These are phyloP conservation scores for Dioscorea alata DNA, from an alignment of 106 monocot genomes.

Conservation along the genomic window DNA sequence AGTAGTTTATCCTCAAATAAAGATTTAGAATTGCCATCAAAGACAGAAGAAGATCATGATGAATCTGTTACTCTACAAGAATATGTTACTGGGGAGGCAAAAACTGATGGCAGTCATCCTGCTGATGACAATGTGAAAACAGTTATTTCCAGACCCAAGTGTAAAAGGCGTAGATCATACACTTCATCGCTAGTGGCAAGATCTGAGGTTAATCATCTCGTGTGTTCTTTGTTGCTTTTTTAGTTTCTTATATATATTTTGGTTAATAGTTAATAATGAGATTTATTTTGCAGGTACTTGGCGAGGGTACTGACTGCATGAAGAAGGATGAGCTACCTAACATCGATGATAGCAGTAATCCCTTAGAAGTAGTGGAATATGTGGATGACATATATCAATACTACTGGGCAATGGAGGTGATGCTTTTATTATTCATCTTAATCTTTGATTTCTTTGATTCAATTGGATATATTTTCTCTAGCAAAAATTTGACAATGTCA, in stretches of 20 bases:
- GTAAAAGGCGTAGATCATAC: conserved; percentile 31
- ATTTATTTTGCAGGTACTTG: conserved; percentile 6
- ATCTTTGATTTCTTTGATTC: too few relatives aligned
- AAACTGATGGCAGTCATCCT: neutral
- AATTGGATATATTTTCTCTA: too few relatives aligned
- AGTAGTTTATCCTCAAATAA: conserved; percentile 6
- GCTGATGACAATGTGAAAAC: conserved; percentile 9
- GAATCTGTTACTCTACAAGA: conserved; percentile 11
- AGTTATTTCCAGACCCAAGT: conserved; percentile 15
- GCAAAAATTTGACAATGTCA: too few relatives aligned
- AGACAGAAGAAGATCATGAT: conserved; percentile 5
- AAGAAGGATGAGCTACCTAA: conserved; percentile 16
- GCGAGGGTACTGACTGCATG: conserved; percentile 9
- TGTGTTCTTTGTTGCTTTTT: neutral
- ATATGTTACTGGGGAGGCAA: conserved; percentile 1
- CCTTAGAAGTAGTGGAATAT: conserved; percentile 44
- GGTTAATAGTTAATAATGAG: neutral
- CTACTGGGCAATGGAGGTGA: conserved; percentile 55
- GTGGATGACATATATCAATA: conserved; percentile 51
- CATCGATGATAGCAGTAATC: conserved; percentile 39
- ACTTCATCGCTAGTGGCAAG: conserved; percentile 34
- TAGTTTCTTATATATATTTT: conserved; percentile 1
- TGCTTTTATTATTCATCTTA: neutral
- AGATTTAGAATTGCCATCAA: neutral
- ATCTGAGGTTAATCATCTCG: conserved; percentile 8